Evolutionary conservation across 2,329 filamentous ascomycete species (phyloP).

Genomic region (Apiospora arundinis): DNA sequence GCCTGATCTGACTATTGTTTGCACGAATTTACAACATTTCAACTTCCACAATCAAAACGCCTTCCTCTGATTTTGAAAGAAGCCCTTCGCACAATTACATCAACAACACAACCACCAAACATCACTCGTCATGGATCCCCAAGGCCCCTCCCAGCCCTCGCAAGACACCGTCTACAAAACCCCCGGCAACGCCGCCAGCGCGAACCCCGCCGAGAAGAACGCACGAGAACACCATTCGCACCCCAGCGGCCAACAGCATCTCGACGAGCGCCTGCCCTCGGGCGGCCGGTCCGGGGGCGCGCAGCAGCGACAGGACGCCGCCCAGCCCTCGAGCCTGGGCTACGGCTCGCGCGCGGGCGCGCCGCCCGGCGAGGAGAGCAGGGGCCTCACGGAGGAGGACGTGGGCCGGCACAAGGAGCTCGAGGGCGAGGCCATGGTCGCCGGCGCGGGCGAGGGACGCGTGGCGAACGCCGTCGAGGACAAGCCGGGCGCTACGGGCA

Average conservation of each 20-base stretch:
- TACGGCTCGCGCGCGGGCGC: conserved; percentile 33
- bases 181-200: conserved; percentile 35
- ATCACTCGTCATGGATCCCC: conserved; percentile 35
- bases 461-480: conserved; percentile 35
- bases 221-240: conserved; percentile 28
- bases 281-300: conserved; percentile 21
- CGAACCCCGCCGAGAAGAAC: conserved; percentile 34
- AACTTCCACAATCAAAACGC: not conserved
- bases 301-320: conserved; percentile 24
- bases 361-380: conserved; percentile 33
- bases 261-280: conserved; percentile 32
- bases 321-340: conserved; percentile 36
- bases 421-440: conserved; percentile 40
- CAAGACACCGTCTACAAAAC: conserved; percentile 34
- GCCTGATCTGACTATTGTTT: not conserved
- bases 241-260: conserved; percentile 18
- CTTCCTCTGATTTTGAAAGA: not conserved
- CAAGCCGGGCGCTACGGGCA: conserved; percentile 37
- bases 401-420: conserved; percentile 33
- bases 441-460: conserved; percentile 35
- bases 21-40: not conserved
- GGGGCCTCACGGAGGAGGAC: conserved; percentile 31
- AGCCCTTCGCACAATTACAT: not conserved
- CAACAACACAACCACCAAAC: not conserved
- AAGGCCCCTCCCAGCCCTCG: conserved; percentile 36